Conservation (phyloP, 257 asterid species). For the Lantana camara region DNA sequence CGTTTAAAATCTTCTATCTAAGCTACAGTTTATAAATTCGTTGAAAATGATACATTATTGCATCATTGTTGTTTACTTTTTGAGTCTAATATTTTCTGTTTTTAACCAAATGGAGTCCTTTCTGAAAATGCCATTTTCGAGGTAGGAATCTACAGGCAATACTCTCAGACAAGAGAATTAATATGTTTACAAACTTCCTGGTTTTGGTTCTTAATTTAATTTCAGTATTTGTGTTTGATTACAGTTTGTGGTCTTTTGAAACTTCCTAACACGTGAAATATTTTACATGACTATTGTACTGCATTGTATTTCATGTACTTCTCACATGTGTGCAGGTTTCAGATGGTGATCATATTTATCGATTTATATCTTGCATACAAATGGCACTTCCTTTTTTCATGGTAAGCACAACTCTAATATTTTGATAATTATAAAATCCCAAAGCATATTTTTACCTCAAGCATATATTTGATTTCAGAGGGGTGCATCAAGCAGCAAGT, state of each 20-base stretch:
- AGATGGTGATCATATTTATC: conserved; percentile 81
- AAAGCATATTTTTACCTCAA: conserved; percentile 22
- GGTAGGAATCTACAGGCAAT: background rate
- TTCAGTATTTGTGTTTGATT: background rate
- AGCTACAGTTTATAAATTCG: conserved; percentile 16
- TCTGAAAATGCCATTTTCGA: background rate
- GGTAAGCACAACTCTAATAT: conserved; percentile 43
- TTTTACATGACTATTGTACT: background rate
- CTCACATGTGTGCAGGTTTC: conserved; percentile 57
- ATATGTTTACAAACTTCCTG: background rate
- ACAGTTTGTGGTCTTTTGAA: background rate
- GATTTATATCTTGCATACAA: conserved; percentile 72
- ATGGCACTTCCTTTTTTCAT: conserved; percentile 80
- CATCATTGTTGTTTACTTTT: background rate
- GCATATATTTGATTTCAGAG: conserved; percentile 52
- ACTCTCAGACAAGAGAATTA: background rate
- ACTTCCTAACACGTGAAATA: background rate
- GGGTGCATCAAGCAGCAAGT: conserved; percentile 91
- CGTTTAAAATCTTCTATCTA: conserved; percentile 13
- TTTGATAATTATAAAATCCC: conserved; percentile 13
- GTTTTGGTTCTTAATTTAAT: background rate
- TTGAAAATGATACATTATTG: background rate
- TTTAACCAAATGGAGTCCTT: background rate
- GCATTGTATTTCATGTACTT: background rate
- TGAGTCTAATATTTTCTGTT: conserved; percentile 1